Percentiles rank a stretch among this genome's conserved stretches.
Evolutionary conservation across 371 early-diverging fungal genomes (phyloP).

Genomic region (Saksenaea vasiformis): DNA sequence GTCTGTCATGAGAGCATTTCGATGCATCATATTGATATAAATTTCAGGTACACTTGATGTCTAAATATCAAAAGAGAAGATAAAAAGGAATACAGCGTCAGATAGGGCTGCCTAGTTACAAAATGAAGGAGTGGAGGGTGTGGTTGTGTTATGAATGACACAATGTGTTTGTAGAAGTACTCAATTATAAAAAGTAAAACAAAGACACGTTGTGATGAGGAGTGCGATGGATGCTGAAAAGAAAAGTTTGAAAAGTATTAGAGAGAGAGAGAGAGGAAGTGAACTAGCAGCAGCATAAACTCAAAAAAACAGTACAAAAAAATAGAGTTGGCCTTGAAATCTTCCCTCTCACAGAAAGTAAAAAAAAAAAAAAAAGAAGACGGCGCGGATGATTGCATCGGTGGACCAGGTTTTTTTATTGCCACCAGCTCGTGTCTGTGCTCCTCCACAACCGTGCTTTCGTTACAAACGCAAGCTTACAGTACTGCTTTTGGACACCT

Average conservation of each 20-base stretch:
- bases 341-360: neutral
- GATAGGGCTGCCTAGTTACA: too few species aligned
- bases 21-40: slow-evolving; percentile 10
- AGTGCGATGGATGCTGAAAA: neutral
- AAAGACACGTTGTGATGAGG: neutral
- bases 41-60: neutral
- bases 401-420: slow-evolving; percentile 2
- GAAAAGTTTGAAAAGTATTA: neutral
- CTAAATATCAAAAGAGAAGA: neutral
- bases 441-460: slow-evolving; percentile 4
- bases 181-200: neutral
- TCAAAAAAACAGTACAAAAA: slow-evolving; percentile 6
- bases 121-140: neutral
- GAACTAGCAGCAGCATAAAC: neutral
- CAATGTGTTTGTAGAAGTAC: neutral
- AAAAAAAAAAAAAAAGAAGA: neutral
- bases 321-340: slow-evolving; percentile 4
- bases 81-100: neutral
- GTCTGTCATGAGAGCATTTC: slow-evolving; percentile 11
- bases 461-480: neutral
- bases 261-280: neutral
- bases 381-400: neutral
- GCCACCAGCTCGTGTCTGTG: slow-evolving; percentile 7
- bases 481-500: slow-evolving; percentile 4
- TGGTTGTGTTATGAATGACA: neutral